A percentile compares a stretch with the other conserved stretches of the same genome.
Conservation (phyloP, 129 eudicot genomes). For the Centrapalus pauciflorus region DNA sequence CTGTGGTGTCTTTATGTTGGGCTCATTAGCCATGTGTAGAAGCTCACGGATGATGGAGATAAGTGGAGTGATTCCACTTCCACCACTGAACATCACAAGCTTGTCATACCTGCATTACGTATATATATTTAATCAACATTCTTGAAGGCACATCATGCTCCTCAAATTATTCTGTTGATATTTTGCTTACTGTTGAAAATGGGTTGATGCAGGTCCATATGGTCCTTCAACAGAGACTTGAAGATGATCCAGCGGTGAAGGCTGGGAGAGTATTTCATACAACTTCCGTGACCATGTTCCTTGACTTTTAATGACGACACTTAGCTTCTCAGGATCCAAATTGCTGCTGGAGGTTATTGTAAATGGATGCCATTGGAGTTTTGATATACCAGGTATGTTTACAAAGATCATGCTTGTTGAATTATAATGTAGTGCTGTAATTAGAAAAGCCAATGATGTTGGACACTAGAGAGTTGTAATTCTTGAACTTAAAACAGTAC, state of each 20-base stretch:
- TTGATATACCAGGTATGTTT: conserved; percentile 54
- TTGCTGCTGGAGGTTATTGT: conserved; percentile 49
- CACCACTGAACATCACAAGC: conserved; percentile 67
- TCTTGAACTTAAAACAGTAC: neutral
- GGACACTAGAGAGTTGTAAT: neutral
- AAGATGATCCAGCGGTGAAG: conserved; percentile 34
- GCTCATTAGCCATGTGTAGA: conserved; percentile 26
- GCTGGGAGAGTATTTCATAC: conserved; percentile 36
- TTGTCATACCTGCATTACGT: conserved; percentile 41
- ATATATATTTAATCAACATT: neutral
- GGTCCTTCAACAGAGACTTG: conserved; percentile 68
- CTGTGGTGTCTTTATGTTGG: conserved; percentile 23
- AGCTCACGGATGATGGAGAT: conserved; percentile 61
- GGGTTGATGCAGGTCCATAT: conserved; percentile 51
- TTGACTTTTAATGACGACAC: conserved; percentile 55
- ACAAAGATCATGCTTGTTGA: conserved; percentile 57
- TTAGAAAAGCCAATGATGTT: neutral
- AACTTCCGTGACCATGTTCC: conserved; percentile 61
- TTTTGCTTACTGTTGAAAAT: conserved; percentile 38
- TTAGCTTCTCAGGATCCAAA: conserved; percentile 54
- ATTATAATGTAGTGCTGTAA: conserved; percentile 42
- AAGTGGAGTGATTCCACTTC: conserved; percentile 71
- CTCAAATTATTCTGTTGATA: neutral
- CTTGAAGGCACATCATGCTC: neutral
- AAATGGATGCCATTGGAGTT: conserved; percentile 82